Conservation (phyloP, 306 rosid genomes). For the Dryas drummondii region DNA sequence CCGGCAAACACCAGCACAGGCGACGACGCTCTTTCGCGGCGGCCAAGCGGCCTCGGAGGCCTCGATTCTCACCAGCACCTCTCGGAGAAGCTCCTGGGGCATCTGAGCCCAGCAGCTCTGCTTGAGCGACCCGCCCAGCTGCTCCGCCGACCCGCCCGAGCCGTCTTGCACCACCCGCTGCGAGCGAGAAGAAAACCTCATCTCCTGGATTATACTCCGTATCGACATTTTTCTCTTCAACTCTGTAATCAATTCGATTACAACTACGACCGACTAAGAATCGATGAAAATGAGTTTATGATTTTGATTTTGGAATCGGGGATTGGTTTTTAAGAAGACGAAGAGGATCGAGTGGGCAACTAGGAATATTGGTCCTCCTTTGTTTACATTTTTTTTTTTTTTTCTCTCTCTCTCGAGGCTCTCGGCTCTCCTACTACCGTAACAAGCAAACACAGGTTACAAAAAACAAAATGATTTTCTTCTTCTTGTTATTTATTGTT, state of each 20-base stretch:
- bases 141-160: slow-evolving; percentile 23
- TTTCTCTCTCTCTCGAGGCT: too few relatives aligned
- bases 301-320: too few relatives aligned
- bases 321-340: not conserved
- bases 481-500: not conserved
- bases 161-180: slow-evolving; percentile 60
- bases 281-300: not conserved
- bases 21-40: slow-evolving; percentile 72
- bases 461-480: not conserved
- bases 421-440: too few relatives aligned
- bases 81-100: slow-evolving; percentile 96
- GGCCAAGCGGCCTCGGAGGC: slow-evolving; percentile 85
- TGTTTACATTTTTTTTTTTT: too few relatives aligned
- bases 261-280: not conserved
- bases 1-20: slow-evolving; percentile 94
- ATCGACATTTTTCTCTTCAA: slow-evolving; percentile 38
- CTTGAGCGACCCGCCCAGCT: slow-evolving; percentile 32
- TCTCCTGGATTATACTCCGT: slow-evolving; percentile 61
- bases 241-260: not conserved
- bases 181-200: slow-evolving; percentile 74
- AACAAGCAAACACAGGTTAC: too few relatives aligned
- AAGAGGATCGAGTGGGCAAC: not conserved
- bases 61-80: slow-evolving; percentile 73
- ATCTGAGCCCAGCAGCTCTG: slow-evolving; percentile 85
- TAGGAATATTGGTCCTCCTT: too few relatives aligned